Conservation (phyloP, 2,329 filamentous ascomycete genomes). For the Cladophialophora immunda region DNA sequence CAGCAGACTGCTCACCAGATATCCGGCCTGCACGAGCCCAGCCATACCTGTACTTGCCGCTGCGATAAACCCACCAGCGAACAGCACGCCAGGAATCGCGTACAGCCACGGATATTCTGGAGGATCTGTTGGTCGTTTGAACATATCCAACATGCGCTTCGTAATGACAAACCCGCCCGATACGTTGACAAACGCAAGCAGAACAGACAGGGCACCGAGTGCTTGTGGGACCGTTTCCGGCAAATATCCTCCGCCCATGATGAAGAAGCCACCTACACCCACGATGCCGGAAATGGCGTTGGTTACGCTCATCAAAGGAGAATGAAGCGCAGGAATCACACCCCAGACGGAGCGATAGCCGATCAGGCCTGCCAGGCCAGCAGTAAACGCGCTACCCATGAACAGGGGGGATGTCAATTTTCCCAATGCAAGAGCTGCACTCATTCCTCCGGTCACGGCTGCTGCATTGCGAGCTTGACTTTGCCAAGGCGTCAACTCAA, state of each 20-base stretch:
- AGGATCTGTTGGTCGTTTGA: conserved; percentile 83
- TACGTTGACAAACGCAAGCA: conserved; percentile 87
- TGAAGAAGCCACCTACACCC: conserved; percentile 85
- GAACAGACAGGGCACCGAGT: conserved; percentile 80
- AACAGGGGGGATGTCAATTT: conserved; percentile 84
- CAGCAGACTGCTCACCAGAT: conserved; percentile 82
- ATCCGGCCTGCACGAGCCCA: conserved; percentile 85
- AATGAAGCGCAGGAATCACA: conserved; percentile 82
- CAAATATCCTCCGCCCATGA: conserved; percentile 82
- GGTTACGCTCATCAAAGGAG: conserved; percentile 89
- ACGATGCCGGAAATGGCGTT: conserved; percentile 93
- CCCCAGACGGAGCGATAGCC: conserved; percentile 92
- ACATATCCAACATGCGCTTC: conserved; percentile 94
- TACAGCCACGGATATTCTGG: conserved; percentile 90
- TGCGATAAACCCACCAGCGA: conserved; percentile 81
- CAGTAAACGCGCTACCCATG: conserved; percentile 88
- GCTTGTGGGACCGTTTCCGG: conserved; percentile 80
- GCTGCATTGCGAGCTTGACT: conserved; percentile 79
- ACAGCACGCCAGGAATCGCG: conserved; percentile 76
- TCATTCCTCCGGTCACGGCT: conserved; percentile 79
- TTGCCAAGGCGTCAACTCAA: conserved; percentile 82
- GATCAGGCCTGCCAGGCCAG: conserved; percentile 82
- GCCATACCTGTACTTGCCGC: conserved; percentile 83
- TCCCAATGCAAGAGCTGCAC: conserved; percentile 75
- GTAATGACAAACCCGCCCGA: conserved; percentile 90